Base-by-base conservation (phyloP, 495 filamentous ascomycete genomes). In the Trichoderma gamsii region DNA sequence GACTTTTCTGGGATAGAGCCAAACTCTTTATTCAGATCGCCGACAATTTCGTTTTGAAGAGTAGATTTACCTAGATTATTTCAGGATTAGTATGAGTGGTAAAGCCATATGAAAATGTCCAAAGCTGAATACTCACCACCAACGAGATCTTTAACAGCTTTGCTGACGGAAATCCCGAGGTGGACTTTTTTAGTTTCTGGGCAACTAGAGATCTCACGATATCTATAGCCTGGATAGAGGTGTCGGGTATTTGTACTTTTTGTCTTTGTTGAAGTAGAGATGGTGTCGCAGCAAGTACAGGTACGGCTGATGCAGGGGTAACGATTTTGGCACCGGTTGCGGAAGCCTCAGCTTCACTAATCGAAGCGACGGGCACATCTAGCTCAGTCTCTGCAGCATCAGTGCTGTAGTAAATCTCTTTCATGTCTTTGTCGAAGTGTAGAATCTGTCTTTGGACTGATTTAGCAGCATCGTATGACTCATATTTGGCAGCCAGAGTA, bases 351-450 rank as follows among this genome's bases (percentile, higher is more conserved):
- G 86, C 74, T 44, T 83, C 72, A 27, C 78, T 80, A 13, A 84
- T 72, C n/a, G n/a, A n/a, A 35, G 84, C 71, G 38, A 88, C 89
- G 27, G 88, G 85, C 79, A 97, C 93, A 51, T 99, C 95, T 73
- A n/a, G n/a, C n/a, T n/a, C n/a, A n/a, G n/a, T n/a, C n/a, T 96
- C 93, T 13, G 94, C 85, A 0, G 96, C 95, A 74, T 99, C 95
- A 49, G 97, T 92, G 77, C 97, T 93, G 77, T 99, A 99, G 82
- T 99, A 99, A 71, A 99, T 99, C 77, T 98, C 95, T 77, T 97
- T 97, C 11, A 92, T 91, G 76, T 99, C 95, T 78, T 99, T 99
- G 80, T 96, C 97, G 84, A 98, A 99, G 83, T 94, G 97, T 46
- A 98, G 87, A 78, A 99, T 97, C 79, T 98, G 93, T 72, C 95